Conservation (phyloP, 192 early-diverging fungal genomes). For the Geosiphon pyriformis region DNA sequence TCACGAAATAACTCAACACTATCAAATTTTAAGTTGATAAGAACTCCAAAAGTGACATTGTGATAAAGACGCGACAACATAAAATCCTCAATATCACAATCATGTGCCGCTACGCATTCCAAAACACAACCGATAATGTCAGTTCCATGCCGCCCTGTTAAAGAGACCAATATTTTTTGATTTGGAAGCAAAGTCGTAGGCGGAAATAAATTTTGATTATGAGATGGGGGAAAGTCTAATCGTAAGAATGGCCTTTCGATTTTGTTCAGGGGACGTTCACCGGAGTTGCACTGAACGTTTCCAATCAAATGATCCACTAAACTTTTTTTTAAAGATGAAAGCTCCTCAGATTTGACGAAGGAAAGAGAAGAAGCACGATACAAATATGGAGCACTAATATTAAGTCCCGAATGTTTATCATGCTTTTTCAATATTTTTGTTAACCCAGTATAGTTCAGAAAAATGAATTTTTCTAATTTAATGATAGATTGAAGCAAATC, state of each 20-base stretch:
- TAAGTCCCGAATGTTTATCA: constrained; percentile 76
- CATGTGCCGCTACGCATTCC: constrained; percentile 63
- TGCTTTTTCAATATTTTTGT: constrained; percentile 85
- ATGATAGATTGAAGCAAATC: constrained; percentile 58
- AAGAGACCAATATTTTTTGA: constrained; percentile 75
- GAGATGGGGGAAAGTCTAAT: constrained; percentile 27
- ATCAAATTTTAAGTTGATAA: constrained; percentile 66
- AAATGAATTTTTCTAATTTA: constrained; percentile 73
- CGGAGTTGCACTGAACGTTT: constrained; percentile 26
- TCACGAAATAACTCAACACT: constrained; percentile 76
- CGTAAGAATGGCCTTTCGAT: too few relatives aligned
- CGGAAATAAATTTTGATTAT: constrained; percentile 42
- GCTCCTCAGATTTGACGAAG: constrained; percentile 61
- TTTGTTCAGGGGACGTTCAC: constrained; percentile 29
- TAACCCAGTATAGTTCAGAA: constrained; percentile 81
- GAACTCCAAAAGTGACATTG: constrained; percentile 91
- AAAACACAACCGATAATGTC: constrained; percentile 86
- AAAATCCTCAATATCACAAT: constrained; percentile 81
- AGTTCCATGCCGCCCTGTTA: constrained; percentile 84
- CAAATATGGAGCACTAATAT: constrained; percentile 63
- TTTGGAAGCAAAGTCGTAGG: constrained; percentile 47
- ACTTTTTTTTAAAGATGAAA: constrained; percentile 62
- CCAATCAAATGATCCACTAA: constrained; percentile 56
- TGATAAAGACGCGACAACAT: constrained; percentile 85
- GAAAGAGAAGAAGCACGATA: constrained; percentile 49